phyloP scores from a whole-genome alignment of 2,329 filamentous ascomycete genomes.

The Aspergillus neotritici region DNA sequence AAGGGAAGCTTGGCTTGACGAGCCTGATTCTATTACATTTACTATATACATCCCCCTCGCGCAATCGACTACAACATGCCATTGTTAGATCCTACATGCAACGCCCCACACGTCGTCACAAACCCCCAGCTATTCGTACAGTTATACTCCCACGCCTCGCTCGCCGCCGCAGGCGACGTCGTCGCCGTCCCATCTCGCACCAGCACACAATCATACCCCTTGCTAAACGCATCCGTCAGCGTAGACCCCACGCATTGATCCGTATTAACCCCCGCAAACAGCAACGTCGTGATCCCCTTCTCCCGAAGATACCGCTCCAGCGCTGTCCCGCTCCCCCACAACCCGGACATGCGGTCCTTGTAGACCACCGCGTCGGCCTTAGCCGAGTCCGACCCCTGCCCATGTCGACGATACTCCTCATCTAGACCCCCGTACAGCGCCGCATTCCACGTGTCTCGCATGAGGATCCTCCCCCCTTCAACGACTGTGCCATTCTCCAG shows the following conservation, averaged over 20 bases:
- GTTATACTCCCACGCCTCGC: constrained; percentile 19
- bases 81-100: neutral
- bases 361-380: constrained; percentile 47
- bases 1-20: neutral
- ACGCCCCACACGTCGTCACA: neutral
- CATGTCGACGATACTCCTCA: constrained; percentile 21
- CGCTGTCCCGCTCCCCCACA: constrained; percentile 46
- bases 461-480: constrained; percentile 38
- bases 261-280: constrained; percentile 57
- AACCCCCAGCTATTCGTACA: constrained; percentile 2
- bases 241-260: constrained; percentile 51
- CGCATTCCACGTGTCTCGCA: constrained; percentile 54
- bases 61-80: neutral
- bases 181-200: constrained; percentile 53
- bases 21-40: too few species aligned
- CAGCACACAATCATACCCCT: constrained; percentile 53
- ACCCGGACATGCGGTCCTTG: constrained; percentile 56
- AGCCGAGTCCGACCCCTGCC: constrained; percentile 7
- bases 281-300: constrained; percentile 43
- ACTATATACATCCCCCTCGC: too few species aligned
- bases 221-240: constrained; percentile 46
- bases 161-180: constrained; percentile 38
- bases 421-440: constrained; percentile 46
- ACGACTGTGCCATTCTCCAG: constrained; percentile 18
- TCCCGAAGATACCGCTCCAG: constrained; percentile 40